Evolutionary conservation across 352 stramenopile species (phyloP).

Genomic region (Pythium myriotylum): DNA sequence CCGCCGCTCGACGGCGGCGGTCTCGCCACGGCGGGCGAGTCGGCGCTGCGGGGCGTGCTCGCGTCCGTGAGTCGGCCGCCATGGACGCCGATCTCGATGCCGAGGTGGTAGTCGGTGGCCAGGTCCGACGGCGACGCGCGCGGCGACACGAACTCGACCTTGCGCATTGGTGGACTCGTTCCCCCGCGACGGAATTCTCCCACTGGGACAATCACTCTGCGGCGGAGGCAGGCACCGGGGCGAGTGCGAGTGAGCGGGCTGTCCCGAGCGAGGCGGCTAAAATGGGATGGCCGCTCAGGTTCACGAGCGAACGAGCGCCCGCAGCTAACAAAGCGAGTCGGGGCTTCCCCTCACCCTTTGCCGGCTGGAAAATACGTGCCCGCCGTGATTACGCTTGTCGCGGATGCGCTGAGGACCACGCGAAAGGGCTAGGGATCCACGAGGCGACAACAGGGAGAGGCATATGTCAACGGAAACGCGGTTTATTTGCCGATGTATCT

Average conservation of each 20-base stretch:
- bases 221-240: not conserved
- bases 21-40: constrained; percentile 10
- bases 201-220: constrained; percentile 21
- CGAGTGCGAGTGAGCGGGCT: not conserved
- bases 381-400: no score
- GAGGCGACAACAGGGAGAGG: no score
- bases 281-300: no score
- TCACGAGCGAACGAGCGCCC: not conserved
- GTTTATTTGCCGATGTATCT: no score
- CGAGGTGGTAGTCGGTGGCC: constrained; percentile 58
- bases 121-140: constrained; percentile 60
- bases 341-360: no score
- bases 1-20: constrained; percentile 29
- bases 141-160: constrained; percentile 60
- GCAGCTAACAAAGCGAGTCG: not conserved
- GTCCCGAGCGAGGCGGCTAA: no score
- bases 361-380: no score
- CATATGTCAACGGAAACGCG: no score
- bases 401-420: no score
- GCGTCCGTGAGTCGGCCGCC: constrained; percentile 12
- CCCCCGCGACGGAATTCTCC: not conserved
- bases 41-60: constrained; percentile 9
- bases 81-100: constrained; percentile 42
- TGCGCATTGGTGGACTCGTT: constrained; percentile 39
- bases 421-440: no score